phyloP scores from a whole-genome alignment of 1,139 yeast genomes.

The Magnusiomyces suaveolens region DNA sequence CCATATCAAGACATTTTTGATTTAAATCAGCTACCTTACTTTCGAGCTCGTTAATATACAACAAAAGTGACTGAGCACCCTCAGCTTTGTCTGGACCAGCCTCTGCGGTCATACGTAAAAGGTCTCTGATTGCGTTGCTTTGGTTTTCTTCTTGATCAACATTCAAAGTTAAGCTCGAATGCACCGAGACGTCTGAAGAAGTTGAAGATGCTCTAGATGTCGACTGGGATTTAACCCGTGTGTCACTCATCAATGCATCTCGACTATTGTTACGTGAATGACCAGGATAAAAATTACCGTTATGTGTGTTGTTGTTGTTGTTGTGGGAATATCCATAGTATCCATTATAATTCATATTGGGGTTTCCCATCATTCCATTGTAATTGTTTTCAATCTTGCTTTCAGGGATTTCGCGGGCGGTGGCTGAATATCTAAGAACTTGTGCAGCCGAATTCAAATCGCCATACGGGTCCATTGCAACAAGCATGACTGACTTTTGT shows the following conservation, averaged over 20 bases:
- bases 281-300: not conserved
- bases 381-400: not conserved
- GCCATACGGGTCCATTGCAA: slow-evolving; percentile 60
- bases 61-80: not conserved
- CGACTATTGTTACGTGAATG: not conserved
- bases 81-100: not conserved
- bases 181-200: not conserved
- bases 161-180: not conserved
- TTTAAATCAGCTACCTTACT: not conserved
- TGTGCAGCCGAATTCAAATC: slow-evolving; percentile 47
- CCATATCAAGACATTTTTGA: slow-evolving; percentile 1
- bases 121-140: not conserved
- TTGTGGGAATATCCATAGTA: not conserved
- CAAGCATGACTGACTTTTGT: slow-evolving; percentile 31
- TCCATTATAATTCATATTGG: not conserved
- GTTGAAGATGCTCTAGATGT: not conserved
- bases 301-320: not conserved
- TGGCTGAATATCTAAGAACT: slow-evolving; percentile 36
- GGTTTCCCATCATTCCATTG: not conserved
- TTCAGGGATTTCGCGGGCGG: slow-evolving; percentile 27
- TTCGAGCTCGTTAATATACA: not conserved
- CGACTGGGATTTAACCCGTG: not conserved
- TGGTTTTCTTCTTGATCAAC: not conserved
- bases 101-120: not conserved
- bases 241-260: not conserved